Percentiles rank a stretch among this genome's conserved stretches.
Evolutionary conservation across 2,329 filamentous ascomycete species (phyloP).

Genomic region (Ophiostoma sp.): DNA sequence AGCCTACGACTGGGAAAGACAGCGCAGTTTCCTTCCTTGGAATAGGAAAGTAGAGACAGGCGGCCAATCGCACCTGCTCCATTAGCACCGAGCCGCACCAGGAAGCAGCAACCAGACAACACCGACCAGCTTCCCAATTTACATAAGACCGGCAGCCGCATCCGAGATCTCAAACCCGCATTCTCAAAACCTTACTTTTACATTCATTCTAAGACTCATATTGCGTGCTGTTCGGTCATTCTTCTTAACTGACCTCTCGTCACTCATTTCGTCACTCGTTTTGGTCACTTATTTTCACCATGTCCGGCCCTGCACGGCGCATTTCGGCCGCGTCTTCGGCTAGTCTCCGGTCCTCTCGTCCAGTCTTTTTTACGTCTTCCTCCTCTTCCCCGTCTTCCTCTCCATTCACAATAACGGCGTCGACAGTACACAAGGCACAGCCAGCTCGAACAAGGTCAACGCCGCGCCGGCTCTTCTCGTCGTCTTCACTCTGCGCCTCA

Average conservation of each 20-base stretch:
- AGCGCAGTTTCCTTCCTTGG: slow-evolving; percentile 8
- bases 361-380: neutral
- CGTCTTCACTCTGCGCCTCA: neutral
- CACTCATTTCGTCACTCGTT: neutral
- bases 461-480: neutral
- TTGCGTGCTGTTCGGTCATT: neutral
- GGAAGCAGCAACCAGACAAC: neutral
- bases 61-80: slow-evolving; percentile 1
- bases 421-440: neutral
- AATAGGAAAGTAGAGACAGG: neutral
- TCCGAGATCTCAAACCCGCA: neutral
- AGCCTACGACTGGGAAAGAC: neutral
- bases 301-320: slow-evolving; percentile 6
- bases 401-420: neutral
- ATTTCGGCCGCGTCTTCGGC: neutral
- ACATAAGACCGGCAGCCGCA: slow-evolving; percentile 1
- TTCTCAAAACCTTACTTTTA: neutral
- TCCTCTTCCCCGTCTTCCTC: neutral
- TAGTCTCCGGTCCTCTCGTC: neutral
- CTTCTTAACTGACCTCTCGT: neutral
- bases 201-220: neutral
- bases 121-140: neutral
- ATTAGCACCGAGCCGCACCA: neutral
- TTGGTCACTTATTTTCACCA: neutral
- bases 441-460: neutral